A percentile compares a stretch with the other conserved stretches of the same genome.
Evolutionary conservation across 805 yeast genomes (phyloP).

Genomic region (Lipomyces lipofer): DNA sequence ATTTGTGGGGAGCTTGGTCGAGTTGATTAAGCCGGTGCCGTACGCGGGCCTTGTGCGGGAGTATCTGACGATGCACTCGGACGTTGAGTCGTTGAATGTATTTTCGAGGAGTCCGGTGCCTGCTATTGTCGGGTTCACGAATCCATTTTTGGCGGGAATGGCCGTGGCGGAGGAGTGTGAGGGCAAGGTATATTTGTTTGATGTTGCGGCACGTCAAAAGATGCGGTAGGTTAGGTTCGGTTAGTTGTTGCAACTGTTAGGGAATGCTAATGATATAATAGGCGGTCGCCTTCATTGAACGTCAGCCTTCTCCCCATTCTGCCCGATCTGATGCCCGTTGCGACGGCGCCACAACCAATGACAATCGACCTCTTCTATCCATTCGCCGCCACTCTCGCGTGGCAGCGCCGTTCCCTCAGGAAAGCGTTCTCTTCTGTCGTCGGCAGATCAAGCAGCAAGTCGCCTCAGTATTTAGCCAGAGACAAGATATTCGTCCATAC

Average conservation of each 20-base stretch:
- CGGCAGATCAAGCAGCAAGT: not conserved
- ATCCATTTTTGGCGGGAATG: constrained; percentile 25
- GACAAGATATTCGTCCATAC: constrained; percentile 17
- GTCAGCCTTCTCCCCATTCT: constrained; percentile 22
- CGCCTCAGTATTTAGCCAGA: constrained; percentile 12
- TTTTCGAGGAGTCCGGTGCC: constrained; percentile 21
- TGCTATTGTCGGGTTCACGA: constrained; percentile 27
- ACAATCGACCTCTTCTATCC: constrained; percentile 29
- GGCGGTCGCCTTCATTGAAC: constrained; percentile 19
- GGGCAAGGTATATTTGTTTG: constrained; percentile 12
- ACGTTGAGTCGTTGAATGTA: constrained; percentile 14
- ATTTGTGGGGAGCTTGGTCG: constrained; percentile 21
- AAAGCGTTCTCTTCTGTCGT: constrained; percentile 15
- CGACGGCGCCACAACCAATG: constrained; percentile 18
- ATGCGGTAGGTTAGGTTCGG: too few species aligned
- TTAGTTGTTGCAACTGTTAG: not conserved
- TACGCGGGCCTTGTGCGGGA: constrained; percentile 27
- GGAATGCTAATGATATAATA: not conserved
- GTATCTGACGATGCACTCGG: constrained; percentile 28
- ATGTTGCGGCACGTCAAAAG: constrained; percentile 1
- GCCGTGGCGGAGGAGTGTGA: constrained; percentile 13
- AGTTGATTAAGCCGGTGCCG: constrained; percentile 28
- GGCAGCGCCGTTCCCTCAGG: constrained; percentile 20
- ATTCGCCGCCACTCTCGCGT: constrained; percentile 24
- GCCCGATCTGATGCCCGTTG: constrained; percentile 24